Evolutionary conservation across 1,284 basidiomycete genomes (phyloP).

Genomic region (Cutaneotrichosporon cyanovorans): DNA sequence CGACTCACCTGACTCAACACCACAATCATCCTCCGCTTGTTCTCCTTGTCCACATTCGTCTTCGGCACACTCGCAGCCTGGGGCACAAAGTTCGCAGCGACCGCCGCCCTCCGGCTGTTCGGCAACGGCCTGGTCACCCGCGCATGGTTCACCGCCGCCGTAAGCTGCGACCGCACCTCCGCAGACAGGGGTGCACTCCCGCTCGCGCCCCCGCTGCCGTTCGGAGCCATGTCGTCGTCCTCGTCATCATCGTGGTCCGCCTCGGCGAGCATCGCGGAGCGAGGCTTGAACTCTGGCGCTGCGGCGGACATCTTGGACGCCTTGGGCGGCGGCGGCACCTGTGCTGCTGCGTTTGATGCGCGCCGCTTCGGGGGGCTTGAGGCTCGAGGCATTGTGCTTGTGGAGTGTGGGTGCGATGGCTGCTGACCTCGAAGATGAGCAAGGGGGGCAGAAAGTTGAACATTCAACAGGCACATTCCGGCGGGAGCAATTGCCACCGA

Average conservation of each 20-base stretch:
- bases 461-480: no score
- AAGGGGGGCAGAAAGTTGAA: no score
- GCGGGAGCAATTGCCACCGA: conserved; percentile 5
- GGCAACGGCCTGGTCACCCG: conserved; percentile 40
- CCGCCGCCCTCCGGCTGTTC: conserved; percentile 21
- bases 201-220: conserved; percentile 14
- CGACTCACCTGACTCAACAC: conserved; percentile 54
- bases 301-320: conserved; percentile 38
- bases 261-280: conserved; percentile 1
- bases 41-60: conserved; percentile 52
- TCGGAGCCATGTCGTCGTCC: conserved; percentile 2
- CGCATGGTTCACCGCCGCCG: conserved; percentile 22
- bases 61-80: conserved; percentile 62
- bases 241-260: no score
- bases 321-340: conserved; percentile 22
- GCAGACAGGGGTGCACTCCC: conserved; percentile 7
- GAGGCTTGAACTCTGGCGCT: conserved; percentile 36
- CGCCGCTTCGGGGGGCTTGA: conserved; percentile 25
- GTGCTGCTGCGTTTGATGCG: conserved; percentile 17
- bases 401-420: no score
- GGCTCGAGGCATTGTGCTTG: conserved; percentile 14
- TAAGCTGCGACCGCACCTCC: conserved; percentile 13
- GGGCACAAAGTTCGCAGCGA: conserved; percentile 38
- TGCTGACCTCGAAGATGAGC: no score
- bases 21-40: conserved; percentile 72